Percentiles rank a stretch among this genome's conserved stretches.
These are phyloP conservation scores for Candida suzukii DNA, from an alignment of 805 yeast genomes.

Conservation along the genomic window DNA sequence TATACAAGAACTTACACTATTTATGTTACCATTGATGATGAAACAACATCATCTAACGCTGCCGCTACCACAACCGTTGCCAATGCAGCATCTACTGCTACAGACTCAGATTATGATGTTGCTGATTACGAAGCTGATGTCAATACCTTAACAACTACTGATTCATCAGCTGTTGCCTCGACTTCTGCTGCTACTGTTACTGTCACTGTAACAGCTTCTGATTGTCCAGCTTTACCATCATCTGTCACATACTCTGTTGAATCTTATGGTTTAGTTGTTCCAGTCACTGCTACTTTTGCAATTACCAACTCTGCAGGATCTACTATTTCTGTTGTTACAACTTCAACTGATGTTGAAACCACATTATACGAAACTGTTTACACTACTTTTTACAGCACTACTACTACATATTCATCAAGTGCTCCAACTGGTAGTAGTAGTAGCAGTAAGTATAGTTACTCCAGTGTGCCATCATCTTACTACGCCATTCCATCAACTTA, in stretches of 20 bases:
- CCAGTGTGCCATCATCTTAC: conserved; percentile 3
- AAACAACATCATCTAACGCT: background rate
- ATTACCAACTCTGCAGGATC: conserved; percentile 23
- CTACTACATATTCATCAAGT: conserved; percentile 7
- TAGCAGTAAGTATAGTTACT: background rate
- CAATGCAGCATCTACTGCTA: background rate
- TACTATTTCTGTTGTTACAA: conserved; percentile 18
- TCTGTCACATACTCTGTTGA: conserved; percentile 6
- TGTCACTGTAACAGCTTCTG: conserved; percentile 9
- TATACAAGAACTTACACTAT: conserved; percentile 7
- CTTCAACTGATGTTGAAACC: conserved; percentile 22
- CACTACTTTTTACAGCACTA: conserved; percentile 4
- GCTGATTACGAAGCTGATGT: background rate
- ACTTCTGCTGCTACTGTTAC: conserved; percentile 21
- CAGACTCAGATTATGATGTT: background rate
- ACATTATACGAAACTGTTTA: conserved; percentile 12
- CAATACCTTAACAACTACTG: background rate
- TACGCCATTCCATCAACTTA: background rate
- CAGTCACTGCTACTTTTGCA: conserved; percentile 25
- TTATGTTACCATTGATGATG: conserved; percentile 1
- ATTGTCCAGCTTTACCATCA: conserved; percentile 2
- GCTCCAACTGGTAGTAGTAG: background rate
- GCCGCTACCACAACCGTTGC: background rate
- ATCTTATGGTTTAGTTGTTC: conserved; percentile 15
- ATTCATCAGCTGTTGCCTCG: conserved; percentile 3